Percentiles rank a stretch among this genome's conserved stretches.
phyloP scores from a whole-genome alignment of 78 protist species.

The Chrysochromulina parva region DNA sequence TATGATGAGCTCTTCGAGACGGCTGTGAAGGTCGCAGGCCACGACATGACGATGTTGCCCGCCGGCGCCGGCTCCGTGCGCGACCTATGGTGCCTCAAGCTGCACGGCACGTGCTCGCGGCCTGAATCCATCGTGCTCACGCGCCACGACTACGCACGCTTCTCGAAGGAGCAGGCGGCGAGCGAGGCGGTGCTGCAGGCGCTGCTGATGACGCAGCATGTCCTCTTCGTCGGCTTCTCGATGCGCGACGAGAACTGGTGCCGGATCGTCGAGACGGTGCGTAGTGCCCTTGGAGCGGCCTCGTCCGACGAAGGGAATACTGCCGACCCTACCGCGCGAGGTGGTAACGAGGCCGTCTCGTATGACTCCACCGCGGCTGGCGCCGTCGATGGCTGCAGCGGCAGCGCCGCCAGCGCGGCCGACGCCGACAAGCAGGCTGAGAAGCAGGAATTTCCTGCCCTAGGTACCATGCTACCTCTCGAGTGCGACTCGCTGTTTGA shows the following conservation, averaged over 20 bases:
- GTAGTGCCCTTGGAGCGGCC: not conserved
- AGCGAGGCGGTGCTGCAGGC: constrained; percentile 67
- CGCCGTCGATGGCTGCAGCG: too few species aligned
- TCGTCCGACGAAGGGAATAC: not conserved
- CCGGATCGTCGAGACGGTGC: constrained; percentile 33
- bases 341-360: too few species aligned
- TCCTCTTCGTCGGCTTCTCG: constrained; percentile 72
- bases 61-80: not conserved
- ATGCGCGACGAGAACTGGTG: constrained; percentile 70
- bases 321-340: too few species aligned
- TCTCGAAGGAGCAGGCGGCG: constrained; percentile 64
- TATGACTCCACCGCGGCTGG: too few species aligned
- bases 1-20: constrained; percentile 68
- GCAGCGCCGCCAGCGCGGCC: not conserved
- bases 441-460: too few species aligned
- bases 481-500: not conserved
- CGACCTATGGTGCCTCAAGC: constrained; percentile 41
- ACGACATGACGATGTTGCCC: constrained; percentile 39
- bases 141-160: constrained; percentile 65
- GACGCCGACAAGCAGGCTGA: not conserved
- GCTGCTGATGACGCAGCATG: constrained; percentile 65
- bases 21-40: constrained; percentile 48
- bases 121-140: constrained; percentile 68
- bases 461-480: constrained; percentile 6
- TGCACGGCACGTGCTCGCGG: constrained; percentile 67